Conservation (phyloP, 2,329 filamentous ascomycete species). For the Cucurbitaria berberidis region DNA sequence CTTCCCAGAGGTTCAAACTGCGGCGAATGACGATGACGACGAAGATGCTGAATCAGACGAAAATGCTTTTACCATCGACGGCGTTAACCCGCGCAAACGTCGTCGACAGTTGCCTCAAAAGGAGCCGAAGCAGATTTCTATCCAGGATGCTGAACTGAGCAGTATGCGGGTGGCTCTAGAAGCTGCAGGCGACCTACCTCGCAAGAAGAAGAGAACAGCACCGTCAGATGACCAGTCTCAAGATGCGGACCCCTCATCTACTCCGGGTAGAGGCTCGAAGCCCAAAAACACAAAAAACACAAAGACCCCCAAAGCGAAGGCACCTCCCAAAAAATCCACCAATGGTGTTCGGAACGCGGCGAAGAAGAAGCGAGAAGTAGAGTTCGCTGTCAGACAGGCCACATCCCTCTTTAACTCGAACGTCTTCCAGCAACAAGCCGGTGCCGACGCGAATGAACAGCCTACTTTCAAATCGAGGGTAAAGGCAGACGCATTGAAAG, state of each 20-base stretch:
- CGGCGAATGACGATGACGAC: not conserved
- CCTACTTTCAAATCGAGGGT: slow-evolving; percentile 29
- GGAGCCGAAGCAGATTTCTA: slow-evolving; percentile 8
- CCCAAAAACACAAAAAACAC: slow-evolving; percentile 10
- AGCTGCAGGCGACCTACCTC: slow-evolving; percentile 24
- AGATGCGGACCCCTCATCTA: not conserved
- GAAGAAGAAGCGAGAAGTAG: slow-evolving; percentile 25
- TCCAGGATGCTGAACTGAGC: slow-evolving; percentile 36
- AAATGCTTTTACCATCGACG: slow-evolving; percentile 2
- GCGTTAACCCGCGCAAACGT: slow-evolving; percentile 19
- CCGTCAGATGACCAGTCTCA: slow-evolving; percentile 3
- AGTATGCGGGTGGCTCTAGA: slow-evolving; percentile 42
- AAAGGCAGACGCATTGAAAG: slow-evolving; percentile 47
- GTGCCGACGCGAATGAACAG: slow-evolving; percentile 25
- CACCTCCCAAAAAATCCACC: not conserved
- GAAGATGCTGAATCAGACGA: slow-evolving; percentile 22
- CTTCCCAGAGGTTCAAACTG: slow-evolving; percentile 11
- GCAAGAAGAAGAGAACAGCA: slow-evolving; percentile 28
- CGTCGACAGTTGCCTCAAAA: slow-evolving; percentile 22
- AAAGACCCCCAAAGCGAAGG: slow-evolving; percentile 5
- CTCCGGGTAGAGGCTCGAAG: slow-evolving; percentile 9
- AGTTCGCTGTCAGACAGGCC: slow-evolving; percentile 25
- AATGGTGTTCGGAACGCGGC: slow-evolving; percentile 12
- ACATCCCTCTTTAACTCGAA: slow-evolving; percentile 37
- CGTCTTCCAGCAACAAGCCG: slow-evolving; percentile 43